Evolutionary conservation across 1,139 yeast species (phyloP), one percentile per base, ranked within the genome.

Genomic region (Taiozyma sp.): DNA sequence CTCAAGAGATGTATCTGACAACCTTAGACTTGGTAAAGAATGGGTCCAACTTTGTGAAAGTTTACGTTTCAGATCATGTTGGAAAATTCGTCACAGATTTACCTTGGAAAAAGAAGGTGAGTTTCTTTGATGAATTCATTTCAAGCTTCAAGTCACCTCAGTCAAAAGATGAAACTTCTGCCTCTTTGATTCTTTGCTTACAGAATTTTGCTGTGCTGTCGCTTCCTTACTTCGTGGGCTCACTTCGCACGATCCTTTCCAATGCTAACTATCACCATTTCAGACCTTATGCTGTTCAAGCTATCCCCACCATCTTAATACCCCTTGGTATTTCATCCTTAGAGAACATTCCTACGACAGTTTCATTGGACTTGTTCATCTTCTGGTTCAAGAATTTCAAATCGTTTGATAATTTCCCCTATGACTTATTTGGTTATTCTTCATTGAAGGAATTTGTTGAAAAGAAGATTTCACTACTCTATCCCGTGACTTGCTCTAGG

Each of bases 121-220:
- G 49, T 2, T 52, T 71, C n/a, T 76, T 77, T 50, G 60, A 59
- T 21, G 56, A 58, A 0, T 55, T 78, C 19, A 62, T 70, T n/a
- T 54, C 56, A 3, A 55, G 63, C 0, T 77, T 76, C 52, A 53
- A 52, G 1, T 50, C 53, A 6, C 75, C 79, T 3, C 73, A 73
- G 46, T 53, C 62, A 7, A 63, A 74, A 0, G 56, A 69, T 4
- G 85, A 79, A 53, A 50, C 62, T 0, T 62, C 76, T 4, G 74
- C 77, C 1, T 64, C 76, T 0, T 75, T 69, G 55, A 64, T 73
- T 28, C 50, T 61, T 16, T 73, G 76, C 47, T 67, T 77, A 50
- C 60, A 68, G 2, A 47, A 49, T 0, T 47, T 80, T 3, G 61
- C 77, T 1, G 45, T 56, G 2, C 50, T 65, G 1, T 69, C 75